Evolutionary conservation across 129 eudicot species (phyloP), one percentile per base, ranked within the genome.

Genomic region (Lactuca sativa): DNA sequence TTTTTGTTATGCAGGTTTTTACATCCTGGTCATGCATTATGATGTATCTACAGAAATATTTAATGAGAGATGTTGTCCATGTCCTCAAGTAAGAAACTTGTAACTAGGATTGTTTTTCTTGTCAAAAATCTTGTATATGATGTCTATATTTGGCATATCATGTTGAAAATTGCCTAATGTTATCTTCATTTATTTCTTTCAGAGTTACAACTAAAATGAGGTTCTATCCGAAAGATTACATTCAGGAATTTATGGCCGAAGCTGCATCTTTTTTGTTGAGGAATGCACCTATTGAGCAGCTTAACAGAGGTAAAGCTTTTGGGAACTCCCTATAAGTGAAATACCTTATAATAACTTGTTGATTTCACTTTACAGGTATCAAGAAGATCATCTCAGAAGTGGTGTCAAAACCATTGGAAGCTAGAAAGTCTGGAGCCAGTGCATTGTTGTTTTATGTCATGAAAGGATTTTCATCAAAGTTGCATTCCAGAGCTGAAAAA

Each of bases 191-290:
- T 53, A 25, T 21, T 40, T 55, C 21, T 53, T 25, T 17, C 80
- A 92, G 96, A 69, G 81, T 77, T 38, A 86, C 97, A 58, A 65
- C 71, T 43, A 85, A 81, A 64, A 64, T 93, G 71, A 78, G 96
- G 78, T 93, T 85, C 76, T 89, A 89, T 61, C 86, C 78, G 0
- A 86, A 83, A 72, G 92, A 89, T 59, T 85, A 89, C 78, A 74
- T 93, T 31, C 98, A 85, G 59, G 92, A 89, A 76, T 87, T 86
- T 69, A 83, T 87, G 98, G 95, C 97, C 3, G 87, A 87, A 57
- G 84, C 97, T 4, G 76, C 82, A 6, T 87, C 97, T 32, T 86
- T 85, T 74, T 66, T 89, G 77, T 75, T 93, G 75, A 89, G 98
- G 74, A 90, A 81, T 77, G 83, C 97, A 61, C 90, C 88, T 32